Evolutionary conservation across 2,329 filamentous ascomycete genomes (phyloP).

Genomic region (Dothideomycetes sp.): DNA sequence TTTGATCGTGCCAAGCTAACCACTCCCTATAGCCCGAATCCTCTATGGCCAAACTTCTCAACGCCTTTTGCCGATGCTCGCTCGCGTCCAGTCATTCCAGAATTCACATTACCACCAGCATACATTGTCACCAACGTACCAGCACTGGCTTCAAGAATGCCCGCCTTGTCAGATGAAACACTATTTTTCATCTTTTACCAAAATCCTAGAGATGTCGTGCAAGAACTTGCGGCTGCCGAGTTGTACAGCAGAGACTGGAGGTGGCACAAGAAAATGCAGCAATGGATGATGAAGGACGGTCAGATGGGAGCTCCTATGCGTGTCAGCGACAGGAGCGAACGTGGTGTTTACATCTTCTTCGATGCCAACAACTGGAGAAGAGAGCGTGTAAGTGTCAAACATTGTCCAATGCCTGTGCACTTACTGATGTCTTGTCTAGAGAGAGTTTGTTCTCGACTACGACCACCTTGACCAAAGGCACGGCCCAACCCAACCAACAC

Average conservation of each 20-base stretch:
- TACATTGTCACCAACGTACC: conserved; percentile 61
- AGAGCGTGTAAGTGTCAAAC: too few species aligned
- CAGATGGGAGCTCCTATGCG: conserved; percentile 34
- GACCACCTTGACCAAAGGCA: conserved; percentile 41
- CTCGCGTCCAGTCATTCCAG: conserved; percentile 51
- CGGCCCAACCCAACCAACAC: conserved; percentile 13
- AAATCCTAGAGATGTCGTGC: conserved; percentile 54
- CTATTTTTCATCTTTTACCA: conserved; percentile 64
- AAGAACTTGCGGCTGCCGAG: conserved; percentile 57
- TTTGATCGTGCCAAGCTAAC: neutral
- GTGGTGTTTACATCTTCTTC: conserved; percentile 47
- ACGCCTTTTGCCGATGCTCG: conserved; percentile 53
- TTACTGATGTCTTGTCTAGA: conserved; percentile 20
- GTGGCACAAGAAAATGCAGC: conserved; percentile 45
- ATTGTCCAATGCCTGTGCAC: neutral
- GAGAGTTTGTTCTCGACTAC: conserved; percentile 45
- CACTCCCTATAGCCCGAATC: conserved; percentile 24
- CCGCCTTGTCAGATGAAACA: conserved; percentile 43
- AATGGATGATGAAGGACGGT: conserved; percentile 48
- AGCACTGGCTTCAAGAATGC: conserved; percentile 38
- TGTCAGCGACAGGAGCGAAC: conserved; percentile 39
- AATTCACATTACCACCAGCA: conserved; percentile 53
- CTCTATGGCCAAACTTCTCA: conserved; percentile 54
- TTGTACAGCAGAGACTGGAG: conserved; percentile 46
- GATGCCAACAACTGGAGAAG: conserved; percentile 44